Conservation (phyloP, 2,329 filamentous ascomycete species). For the Chaetoscypha palmicola region DNA sequence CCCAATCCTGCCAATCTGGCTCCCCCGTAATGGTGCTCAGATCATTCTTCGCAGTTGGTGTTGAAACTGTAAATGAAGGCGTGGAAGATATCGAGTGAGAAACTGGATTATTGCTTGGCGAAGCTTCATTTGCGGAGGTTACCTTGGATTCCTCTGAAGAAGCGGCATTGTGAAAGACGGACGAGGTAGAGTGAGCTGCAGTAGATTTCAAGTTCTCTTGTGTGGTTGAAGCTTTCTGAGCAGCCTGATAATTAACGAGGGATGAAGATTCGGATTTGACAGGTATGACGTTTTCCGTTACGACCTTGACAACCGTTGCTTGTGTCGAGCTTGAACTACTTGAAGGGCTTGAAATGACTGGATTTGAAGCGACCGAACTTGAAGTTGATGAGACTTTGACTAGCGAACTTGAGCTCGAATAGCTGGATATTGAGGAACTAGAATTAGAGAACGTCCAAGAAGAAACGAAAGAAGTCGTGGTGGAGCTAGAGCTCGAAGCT, state of each 20-base stretch:
- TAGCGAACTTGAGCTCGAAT: background rate
- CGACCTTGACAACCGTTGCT: background rate
- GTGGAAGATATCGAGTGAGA: too few relatives aligned
- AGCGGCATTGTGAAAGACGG: too few relatives aligned
- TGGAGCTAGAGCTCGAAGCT: too few relatives aligned
- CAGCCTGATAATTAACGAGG: background rate
- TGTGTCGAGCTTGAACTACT: background rate
- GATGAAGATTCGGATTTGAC: slow-evolving; percentile 1
- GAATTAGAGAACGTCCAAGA: too few relatives aligned
- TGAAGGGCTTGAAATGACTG: background rate
- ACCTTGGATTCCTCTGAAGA: too few relatives aligned
- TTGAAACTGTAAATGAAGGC: background rate
- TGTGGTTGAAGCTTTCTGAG: too few relatives aligned
- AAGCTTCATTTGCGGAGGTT: too few relatives aligned
- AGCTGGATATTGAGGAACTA: background rate
- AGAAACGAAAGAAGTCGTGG: too few relatives aligned
- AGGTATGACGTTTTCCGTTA: background rate
- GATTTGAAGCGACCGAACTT: background rate
- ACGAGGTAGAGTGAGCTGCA: too few relatives aligned
- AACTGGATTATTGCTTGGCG: too few relatives aligned
- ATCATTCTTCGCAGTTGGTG: background rate
- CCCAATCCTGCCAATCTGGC: slow-evolving; percentile 1
- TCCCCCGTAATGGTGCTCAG: background rate
- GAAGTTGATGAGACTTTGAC: background rate
- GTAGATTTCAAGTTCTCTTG: too few relatives aligned